Evolutionary conservation across 345 rosid species (phyloP).

Genomic region (Physaria fendleri): DNA sequence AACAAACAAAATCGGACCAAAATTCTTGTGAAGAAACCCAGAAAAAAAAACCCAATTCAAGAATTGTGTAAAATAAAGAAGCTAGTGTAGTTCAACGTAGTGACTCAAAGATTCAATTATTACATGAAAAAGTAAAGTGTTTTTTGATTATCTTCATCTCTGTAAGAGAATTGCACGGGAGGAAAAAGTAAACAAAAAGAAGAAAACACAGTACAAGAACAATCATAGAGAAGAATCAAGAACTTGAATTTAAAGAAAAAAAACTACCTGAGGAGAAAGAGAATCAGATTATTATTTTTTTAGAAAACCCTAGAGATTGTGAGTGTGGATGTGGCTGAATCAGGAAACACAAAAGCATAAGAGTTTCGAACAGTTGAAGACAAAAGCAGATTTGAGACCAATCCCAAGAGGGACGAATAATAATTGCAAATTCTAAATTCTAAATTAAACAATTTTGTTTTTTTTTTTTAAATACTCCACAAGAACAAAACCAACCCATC

Average conservation of each 20-base stretch:
- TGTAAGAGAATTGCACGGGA: neutral
- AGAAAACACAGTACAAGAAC: constrained; percentile 25
- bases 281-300: constrained; percentile 25
- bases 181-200: neutral
- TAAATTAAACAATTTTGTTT: neutral
- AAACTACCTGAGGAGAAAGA: constrained; percentile 19
- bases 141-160: constrained; percentile 29
- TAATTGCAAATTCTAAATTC: constrained; percentile 16
- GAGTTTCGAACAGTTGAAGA: constrained; percentile 31
- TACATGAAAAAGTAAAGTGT: constrained; percentile 8
- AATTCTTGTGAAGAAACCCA: constrained; percentile 16
- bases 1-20: constrained; percentile 15
- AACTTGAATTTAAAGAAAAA: neutral
- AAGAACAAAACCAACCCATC: constrained; percentile 41
- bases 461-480: too few species aligned
- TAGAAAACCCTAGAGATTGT: constrained; percentile 34
- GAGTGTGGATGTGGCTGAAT: constrained; percentile 29
- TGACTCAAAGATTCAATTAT: constrained; percentile 26
- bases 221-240: constrained; percentile 26
- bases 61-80: constrained; percentile 1
- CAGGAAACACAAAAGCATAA: constrained; percentile 38
- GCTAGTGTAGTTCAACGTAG: constrained; percentile 9
- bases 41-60: constrained; percentile 1
- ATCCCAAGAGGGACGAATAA: constrained; percentile 50
- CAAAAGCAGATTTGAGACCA: constrained; percentile 32